phyloP scores from a whole-genome alignment of 2,329 filamentous ascomycete species.

The Delphinella strobiligena region DNA sequence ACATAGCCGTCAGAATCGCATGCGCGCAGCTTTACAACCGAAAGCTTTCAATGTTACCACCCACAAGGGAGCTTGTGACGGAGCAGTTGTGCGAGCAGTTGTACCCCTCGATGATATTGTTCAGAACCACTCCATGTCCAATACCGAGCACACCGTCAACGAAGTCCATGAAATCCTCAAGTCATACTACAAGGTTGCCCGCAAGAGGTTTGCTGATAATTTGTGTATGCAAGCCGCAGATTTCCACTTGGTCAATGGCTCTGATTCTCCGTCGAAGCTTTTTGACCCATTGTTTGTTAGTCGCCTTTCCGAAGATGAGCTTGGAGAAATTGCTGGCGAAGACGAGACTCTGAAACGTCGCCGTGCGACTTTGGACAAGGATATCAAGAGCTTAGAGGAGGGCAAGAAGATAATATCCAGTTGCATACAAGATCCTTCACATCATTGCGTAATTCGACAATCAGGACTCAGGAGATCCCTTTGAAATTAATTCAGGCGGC shows the following conservation, averaged over 20 bases:
- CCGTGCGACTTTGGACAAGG: conserved; percentile 31
- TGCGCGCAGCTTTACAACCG: conserved; percentile 7
- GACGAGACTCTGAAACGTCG: conserved; percentile 29
- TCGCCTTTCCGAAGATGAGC: conserved; percentile 33
- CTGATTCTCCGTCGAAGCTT: conserved; percentile 39
- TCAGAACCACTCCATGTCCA: conserved; percentile 19
- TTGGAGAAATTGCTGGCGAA: conserved; percentile 49
- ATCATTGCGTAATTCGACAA: no score
- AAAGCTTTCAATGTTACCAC: conserved; percentile 6
- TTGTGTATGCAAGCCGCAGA: conserved; percentile 48
- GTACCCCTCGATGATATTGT: conserved; percentile 15
- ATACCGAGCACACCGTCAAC: conserved; percentile 28
- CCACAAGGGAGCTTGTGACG: background rate
- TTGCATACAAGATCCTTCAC: no score
- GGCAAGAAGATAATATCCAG: conserved; percentile 8
- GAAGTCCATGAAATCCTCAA: conserved; percentile 49
- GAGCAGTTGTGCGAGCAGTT: conserved; percentile 3
- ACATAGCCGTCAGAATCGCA: conserved; percentile 14
- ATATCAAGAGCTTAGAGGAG: conserved; percentile 28
- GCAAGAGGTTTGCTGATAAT: conserved; percentile 51
- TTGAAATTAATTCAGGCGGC: no score
- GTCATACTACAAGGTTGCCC: conserved; percentile 50
- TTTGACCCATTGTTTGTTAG: conserved; percentile 42
- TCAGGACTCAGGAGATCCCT: no score
- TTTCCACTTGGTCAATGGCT: conserved; percentile 39